Base-by-base conservation (phyloP, 2,329 filamentous ascomycete genomes). In the Nakataea oryzae region DNA sequence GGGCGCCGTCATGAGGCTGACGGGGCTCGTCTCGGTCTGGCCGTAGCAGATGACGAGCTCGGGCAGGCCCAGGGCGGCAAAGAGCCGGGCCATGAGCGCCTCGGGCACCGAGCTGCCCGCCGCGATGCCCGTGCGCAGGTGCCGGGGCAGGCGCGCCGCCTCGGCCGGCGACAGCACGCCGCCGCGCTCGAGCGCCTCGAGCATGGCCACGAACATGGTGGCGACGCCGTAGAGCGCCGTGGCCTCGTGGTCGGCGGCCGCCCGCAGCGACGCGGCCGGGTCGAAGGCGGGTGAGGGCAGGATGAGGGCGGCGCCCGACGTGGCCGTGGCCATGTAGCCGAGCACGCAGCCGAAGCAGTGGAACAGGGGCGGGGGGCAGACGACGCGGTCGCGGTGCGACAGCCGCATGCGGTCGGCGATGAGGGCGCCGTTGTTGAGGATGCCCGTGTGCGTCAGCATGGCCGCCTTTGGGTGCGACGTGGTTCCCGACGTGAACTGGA, bases 401-500 rank as follows among this genome's bases (percentile, higher is more conserved):
- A 99, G 81, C 0, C 88, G 84, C 93, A 97, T 96, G 56, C 93
- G 83, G 68, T 87, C 78, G 0, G 90, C 95, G 67, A 97, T 96
- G 62, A 92, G 85, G 30, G 83, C 81, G 34, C 93, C 95, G 71
- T 97, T 97, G 75, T 97, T 99, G 64, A 99, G 80, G 66, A 97
- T 93, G n/a, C 83, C 87, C 3, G 81, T 82, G 75, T 97, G 93
- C 0, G 85, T 87, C 34, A 99, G 82, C 77, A 92, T 96, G 1
- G 93, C 93, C 0, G 95, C 95, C 76, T 97, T 97, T 27, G 93
- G 93, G 69, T 84, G 80, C 0, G 90, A 90, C 0, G 95, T 97
- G 0, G 95, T 97, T n/a, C 93, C 95, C 0, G 89, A 93, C 0
- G 95, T 99, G 77, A 97, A 97, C 73, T 97, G 93, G 66, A 97